Conservation (phyloP, 257 asterid species). For the Solanum acaule region DNA sequence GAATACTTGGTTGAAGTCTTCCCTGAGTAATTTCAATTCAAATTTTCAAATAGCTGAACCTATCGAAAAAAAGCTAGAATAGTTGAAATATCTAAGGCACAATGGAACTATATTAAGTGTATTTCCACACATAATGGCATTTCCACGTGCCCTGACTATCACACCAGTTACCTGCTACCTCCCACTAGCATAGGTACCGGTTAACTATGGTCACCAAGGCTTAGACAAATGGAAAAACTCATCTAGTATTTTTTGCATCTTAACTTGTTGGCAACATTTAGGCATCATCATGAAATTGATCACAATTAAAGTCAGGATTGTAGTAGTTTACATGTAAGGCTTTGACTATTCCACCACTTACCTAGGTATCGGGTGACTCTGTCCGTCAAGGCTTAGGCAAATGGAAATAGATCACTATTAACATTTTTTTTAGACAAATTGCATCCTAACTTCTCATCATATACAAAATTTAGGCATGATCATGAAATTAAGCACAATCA, state of each 20-base stretch:
- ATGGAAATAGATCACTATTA: neutral
- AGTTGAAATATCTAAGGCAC: neutral
- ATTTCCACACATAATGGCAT: neutral
- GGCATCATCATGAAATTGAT: neutral
- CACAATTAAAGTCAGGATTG: neutral
- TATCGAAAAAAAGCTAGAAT: neutral
- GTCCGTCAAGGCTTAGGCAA: neutral
- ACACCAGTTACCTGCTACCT: neutral
- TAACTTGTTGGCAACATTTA: neutral
- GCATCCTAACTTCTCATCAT: neutral
- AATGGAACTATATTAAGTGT: neutral
- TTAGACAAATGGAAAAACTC: neutral
- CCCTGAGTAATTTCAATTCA: conserved; percentile 20
- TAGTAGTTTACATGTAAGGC: neutral
- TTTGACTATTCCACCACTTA: neutral
- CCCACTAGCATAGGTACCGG: neutral
- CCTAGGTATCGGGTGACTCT: neutral
- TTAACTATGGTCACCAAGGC: neutral
- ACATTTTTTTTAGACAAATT: neutral
- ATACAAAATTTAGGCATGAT: neutral
- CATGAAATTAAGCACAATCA: neutral
- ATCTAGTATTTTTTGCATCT: neutral
- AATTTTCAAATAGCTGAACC: neutral
- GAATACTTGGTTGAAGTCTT: conserved; percentile 23
- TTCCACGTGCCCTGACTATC: neutral